A percentile compares a stretch with the other conserved stretches of the same genome.
Conservation (phyloP, 1,284 basidiomycete genomes). For the Peniophora sp. region DNA sequence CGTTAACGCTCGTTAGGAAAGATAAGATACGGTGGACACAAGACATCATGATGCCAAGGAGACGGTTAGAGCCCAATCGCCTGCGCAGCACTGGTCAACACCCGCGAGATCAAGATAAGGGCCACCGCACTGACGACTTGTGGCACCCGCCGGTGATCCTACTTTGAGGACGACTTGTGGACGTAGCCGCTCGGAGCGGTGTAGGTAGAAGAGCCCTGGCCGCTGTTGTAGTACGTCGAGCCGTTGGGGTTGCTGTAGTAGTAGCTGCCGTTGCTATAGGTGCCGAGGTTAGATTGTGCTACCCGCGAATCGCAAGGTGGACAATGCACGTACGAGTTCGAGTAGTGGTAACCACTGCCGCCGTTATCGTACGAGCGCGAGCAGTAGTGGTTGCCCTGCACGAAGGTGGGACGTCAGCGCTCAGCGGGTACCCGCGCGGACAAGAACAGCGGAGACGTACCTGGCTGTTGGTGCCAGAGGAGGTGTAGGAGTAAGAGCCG, state of each 20-base stretch:
- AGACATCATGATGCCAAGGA: no score
- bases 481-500: conserved; percentile 32
- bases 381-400: conserved; percentile 51
- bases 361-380: conserved; percentile 34
- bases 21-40: no score
- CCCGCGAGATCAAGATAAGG: no score
- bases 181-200: conserved; percentile 36
- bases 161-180: no score
- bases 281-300: no score
- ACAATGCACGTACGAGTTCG: conserved; percentile 39
- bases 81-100: no score
- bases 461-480: conserved; percentile 42
- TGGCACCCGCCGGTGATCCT: no score
- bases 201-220: conserved; percentile 39
- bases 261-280: conserved; percentile 43
- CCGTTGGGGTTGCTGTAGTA: conserved; percentile 55
- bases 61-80: no score
- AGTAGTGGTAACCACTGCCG: conserved; percentile 47
- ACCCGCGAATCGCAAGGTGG: no score
- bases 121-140: no score
- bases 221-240: conserved; percentile 50
- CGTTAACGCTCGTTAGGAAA: no score
- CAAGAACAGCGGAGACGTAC: conserved; percentile 20
- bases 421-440: not conserved
- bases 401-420: not conserved